These are phyloP conservation scores for Galerina sulciceps DNA, from an alignment of 768 basidiomycete genomes.

Conservation along the genomic window DNA sequence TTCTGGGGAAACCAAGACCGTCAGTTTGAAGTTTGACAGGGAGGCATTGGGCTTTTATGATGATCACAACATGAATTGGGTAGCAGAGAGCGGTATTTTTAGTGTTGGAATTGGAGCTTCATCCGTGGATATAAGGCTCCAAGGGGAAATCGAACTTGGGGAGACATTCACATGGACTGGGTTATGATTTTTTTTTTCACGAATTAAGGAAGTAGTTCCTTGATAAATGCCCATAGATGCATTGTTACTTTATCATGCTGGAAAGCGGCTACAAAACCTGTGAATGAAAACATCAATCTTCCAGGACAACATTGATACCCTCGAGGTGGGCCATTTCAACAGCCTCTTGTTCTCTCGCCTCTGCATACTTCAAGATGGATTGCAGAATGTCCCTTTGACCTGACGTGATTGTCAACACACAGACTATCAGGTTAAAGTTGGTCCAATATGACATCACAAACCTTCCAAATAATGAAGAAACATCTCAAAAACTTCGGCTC, in stretches of 20 bases:
- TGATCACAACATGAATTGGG: constrained; percentile 44
- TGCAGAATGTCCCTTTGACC: constrained; percentile 65
- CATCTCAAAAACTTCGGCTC: constrained; percentile 69
- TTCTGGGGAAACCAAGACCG: constrained; percentile 45
- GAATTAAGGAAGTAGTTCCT: neutral
- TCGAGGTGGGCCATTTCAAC: constrained; percentile 50
- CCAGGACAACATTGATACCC: constrained; percentile 60
- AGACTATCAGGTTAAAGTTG: neutral
- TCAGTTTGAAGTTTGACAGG: constrained; percentile 43
- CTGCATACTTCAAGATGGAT: constrained; percentile 54
- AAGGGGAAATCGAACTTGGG: constrained; percentile 35
- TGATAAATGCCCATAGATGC: no score
- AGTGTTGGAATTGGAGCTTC: constrained; percentile 49
- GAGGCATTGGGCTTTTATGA: constrained; percentile 57
- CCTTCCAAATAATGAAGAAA: constrained; percentile 70
- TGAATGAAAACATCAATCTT: constrained; percentile 33
- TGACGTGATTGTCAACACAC: constrained; percentile 21
- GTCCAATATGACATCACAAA: constrained; percentile 23
- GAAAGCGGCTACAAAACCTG: no score
- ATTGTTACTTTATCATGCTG: no score
- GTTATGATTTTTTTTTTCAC: constrained; percentile 24
- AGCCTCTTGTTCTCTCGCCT: constrained; percentile 49
- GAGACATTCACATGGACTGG: constrained; percentile 46
- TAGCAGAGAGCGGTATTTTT: constrained; percentile 52
- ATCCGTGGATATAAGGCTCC: constrained; percentile 44